Percentiles rank a stretch among this genome's conserved stretches.
Evolutionary conservation across 2,329 filamentous ascomycete genomes (phyloP).

Genomic region (Colletotrichum somersetense): DNA sequence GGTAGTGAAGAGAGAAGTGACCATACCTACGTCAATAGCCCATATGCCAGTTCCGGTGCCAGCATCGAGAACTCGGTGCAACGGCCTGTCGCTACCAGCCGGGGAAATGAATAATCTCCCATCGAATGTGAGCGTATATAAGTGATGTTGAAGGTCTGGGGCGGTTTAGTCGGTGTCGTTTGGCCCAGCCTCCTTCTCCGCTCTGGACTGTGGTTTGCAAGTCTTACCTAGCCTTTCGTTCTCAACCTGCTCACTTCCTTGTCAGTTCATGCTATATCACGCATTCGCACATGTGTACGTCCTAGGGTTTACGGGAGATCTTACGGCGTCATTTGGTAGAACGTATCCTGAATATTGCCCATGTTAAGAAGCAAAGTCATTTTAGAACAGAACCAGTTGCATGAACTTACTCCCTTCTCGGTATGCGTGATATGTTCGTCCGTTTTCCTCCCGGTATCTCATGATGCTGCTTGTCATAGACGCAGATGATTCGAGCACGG

Average conservation of each 20-base stretch:
- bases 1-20: no score
- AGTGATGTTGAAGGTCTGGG: conserved; percentile 47
- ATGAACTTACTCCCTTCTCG: conserved; percentile 45
- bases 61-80: conserved; percentile 56
- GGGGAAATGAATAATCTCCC: conserved; percentile 45
- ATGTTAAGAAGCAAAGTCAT: neutral
- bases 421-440: conserved; percentile 54
- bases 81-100: conserved; percentile 31
- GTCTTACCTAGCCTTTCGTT: conserved; percentile 44
- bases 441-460: conserved; percentile 55
- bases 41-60: conserved; percentile 63
- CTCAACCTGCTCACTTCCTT: conserved; percentile 37
- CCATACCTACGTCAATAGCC: conserved; percentile 58
- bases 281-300: neutral
- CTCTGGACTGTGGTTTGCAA: neutral
- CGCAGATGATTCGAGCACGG: conserved; percentile 45
- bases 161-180: neutral
- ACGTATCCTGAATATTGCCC: conserved; percentile 43
- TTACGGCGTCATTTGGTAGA: conserved; percentile 46
- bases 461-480: conserved; percentile 54
- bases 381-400: no score
- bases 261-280: neutral
- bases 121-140: conserved; percentile 47
- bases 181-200: no score
- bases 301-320: neutral